Percentiles rank a stretch among this genome's conserved stretches.
These are phyloP conservation scores for Pestalotiopsis sp. DNA, from an alignment of 2,329 filamentous ascomycete genomes.

Conservation along the genomic window DNA sequence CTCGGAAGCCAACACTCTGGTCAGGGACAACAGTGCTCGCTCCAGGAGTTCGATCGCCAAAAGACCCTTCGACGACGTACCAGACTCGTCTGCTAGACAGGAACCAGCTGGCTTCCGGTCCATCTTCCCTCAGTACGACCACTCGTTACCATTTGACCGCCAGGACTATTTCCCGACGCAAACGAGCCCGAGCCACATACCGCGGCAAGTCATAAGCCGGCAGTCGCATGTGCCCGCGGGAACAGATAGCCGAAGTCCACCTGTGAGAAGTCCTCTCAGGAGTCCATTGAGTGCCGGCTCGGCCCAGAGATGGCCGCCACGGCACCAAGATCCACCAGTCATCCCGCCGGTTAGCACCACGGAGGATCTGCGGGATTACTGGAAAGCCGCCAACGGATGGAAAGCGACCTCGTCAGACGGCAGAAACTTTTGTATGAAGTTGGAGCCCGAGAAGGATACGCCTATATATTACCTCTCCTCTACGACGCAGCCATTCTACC, in stretches of 20 bases:
- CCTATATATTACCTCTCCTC: conserved; percentile 71
- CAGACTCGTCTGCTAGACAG: conserved; percentile 24
- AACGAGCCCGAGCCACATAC: conserved; percentile 64
- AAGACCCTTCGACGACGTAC: conserved; percentile 43
- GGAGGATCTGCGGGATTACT: conserved; percentile 65
- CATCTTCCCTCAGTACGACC: conserved; percentile 78
- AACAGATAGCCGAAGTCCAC: conserved; percentile 29
- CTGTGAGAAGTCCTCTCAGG: conserved; percentile 30
- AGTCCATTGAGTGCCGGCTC: conserved; percentile 35
- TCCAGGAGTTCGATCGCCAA: conserved; percentile 63
- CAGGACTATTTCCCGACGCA: conserved; percentile 74
- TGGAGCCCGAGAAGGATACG: conserved; percentile 59
- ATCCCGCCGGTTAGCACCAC: conserved; percentile 57
- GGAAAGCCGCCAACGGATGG: conserved; percentile 73
- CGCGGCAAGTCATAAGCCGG: conserved; percentile 66
- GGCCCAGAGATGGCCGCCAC: conserved; percentile 32
- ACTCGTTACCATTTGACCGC: conserved; percentile 63
- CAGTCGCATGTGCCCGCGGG: conserved; percentile 58
- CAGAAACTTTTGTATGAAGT: conserved; percentile 59
- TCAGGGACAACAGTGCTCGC: conserved; percentile 49
- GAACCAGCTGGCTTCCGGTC: conserved; percentile 57
- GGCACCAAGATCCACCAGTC: conserved; percentile 43
- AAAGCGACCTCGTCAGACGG: conserved; percentile 62
- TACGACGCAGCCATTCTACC: conserved; percentile 66
- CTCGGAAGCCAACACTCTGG: conserved; percentile 52